Evolutionary conservation across 2,329 filamentous ascomycete genomes (phyloP), one percentile per base, ranked within the genome.

Genomic region (Microthyrium microscopicum): DNA sequence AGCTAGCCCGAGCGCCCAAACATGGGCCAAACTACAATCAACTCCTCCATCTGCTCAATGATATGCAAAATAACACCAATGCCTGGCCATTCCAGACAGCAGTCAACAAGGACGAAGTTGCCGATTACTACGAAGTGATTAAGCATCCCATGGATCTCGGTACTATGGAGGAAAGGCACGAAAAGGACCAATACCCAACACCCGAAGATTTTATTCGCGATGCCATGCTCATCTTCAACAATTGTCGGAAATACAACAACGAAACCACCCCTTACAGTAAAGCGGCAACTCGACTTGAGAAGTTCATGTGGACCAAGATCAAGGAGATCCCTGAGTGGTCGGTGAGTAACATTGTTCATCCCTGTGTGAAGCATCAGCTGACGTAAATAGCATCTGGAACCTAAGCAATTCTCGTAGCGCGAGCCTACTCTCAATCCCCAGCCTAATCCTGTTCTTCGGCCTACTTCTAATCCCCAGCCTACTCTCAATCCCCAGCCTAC

Each of bases 101-200:
- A 1, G 89, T 98, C 43, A 94, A 91, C 52, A 76, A 78, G 43
- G 89, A 98, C 47, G 89, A 95, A 44, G 89, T 98, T 0, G 75
- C 83, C n/a, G 89, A 98, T 54, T 98, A 98, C 59, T 95, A 95
- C 61, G 83, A 93, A 39, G 85, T 95, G 40, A 98, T 98, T 62
- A 85, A 85, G 51, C 80, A 93, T 53, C 89, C 89, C 22, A 98
- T 98, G 89, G 89, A 94, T 51, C 64, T 94, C 30, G 77, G 72
- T 30, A 94, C 85, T 15, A 95, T 98, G 87, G 89, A 95, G 56
- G 74, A 73, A 44, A 92, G 92, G 56, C 77, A 94, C 41, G 85
- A 95, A 49, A 82, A 83, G 25, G 89, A 95, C 56, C 71, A 87
- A 48, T 98, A 98, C 51, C 70, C 74, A 12, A 84, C 73, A 0